Base-by-base conservation (phyloP, 1,284 basidiomycete species). In the Austroboletus niveus region DNA sequence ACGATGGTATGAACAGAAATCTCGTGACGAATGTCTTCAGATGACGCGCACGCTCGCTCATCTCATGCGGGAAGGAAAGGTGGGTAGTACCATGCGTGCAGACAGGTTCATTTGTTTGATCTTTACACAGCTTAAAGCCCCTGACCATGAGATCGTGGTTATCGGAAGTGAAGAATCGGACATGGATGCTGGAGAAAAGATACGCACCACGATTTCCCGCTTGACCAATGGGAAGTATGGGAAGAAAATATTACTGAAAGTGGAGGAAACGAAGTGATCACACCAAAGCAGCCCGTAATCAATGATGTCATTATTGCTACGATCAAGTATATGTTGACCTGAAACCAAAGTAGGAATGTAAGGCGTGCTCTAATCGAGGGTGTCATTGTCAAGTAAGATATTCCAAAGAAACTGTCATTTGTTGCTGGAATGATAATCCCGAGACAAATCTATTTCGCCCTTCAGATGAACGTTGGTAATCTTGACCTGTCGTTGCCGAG, bases 391-490 rank as follows among this genome's bases (percentile, higher is more conserved):
- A 24, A 24, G 22, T 5, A 24, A 24, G 22, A 24, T 24, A 24
- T 5, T 24, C 22, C 22, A 24, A 24, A 24, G 22, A 24, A 10
- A 42, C 8, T 30, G 22, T 55, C 42, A 68, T 52, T 61, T 68
- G 40, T 29, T 42, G n/a, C 56, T 14, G 4, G 65, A 72, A 50
- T 80, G 75, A 61, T 81, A 85, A 62, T 87, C 90, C 58, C 81
- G 81, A 48, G 87, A 87, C 46, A 95, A 70, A 70, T 95, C 92
- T 72, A 95, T 87, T 58, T 86, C 84, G 36, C 81, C 85, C 64
- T 85, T 87, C 64, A 94, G 69, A 75, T 94, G 94, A 2, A 87
- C 87, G 62, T 95, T 96, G 45, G 92, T 94, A 57, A 95, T 82
- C 60, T 89, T 85, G 57, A 85, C 82, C 62, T 84, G 85, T 44